These are phyloP conservation scores for Erodium maritimum DNA, from an alignment of 345 rosid species.

Conservation along the genomic window DNA sequence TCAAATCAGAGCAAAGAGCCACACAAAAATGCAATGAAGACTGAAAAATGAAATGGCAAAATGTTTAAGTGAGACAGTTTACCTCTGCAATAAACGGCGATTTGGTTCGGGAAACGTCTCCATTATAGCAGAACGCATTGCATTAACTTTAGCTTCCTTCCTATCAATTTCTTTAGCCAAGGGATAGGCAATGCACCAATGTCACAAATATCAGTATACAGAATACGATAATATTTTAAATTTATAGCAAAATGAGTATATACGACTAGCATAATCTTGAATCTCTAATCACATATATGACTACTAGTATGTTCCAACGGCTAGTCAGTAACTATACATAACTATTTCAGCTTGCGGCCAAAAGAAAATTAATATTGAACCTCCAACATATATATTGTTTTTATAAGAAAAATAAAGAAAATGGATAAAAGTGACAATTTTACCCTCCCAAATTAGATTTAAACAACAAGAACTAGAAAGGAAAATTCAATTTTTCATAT, in stretches of 20 bases:
- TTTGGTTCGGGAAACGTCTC: conserved; percentile 99
- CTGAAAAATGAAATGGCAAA: neutral
- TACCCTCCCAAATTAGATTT: too few species aligned
- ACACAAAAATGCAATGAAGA: neutral
- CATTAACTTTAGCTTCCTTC: conserved; percentile 70
- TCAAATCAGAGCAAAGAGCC: neutral
- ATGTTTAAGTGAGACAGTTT: conserved; percentile 5
- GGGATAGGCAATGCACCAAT: conserved; percentile 7
- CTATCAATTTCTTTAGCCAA: conserved; percentile 64
- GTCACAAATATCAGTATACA: conserved; percentile 4
- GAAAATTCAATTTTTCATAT: too few species aligned
- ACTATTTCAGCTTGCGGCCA: neutral
- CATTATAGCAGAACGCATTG: conserved; percentile 72
- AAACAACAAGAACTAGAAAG: too few species aligned
- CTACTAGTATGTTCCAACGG: neutral
- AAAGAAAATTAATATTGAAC: neutral
- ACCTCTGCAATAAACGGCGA: conserved; percentile 85
- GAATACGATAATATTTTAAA: neutral
- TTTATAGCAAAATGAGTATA: neutral
- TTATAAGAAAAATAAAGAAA: too few species aligned
- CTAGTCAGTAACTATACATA: neutral
- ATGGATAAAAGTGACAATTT: too few species aligned
- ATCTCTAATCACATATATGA: neutral
- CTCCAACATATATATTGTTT: neutral
- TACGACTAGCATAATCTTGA: neutral